Base-by-base conservation (phyloP, 352 stramenopile species). In the Elongisporangium senticosum region DNA sequence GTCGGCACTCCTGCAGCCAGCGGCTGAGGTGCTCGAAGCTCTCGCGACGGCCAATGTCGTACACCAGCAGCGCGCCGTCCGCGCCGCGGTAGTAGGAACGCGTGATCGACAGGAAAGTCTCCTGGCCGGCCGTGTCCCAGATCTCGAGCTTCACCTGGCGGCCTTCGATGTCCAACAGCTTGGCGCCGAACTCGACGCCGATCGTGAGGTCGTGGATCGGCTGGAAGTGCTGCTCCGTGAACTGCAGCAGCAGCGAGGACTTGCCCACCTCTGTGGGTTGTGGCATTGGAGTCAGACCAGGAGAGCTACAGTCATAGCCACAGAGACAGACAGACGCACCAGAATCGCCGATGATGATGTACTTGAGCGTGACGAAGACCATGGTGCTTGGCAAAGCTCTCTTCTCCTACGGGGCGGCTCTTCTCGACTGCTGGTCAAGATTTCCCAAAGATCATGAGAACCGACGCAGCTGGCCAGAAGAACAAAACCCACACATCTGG, bases 91-190 rank as follows among this genome's bases (percentile, higher is more conserved):
- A 97, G 64, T 97, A 97, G 54, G 74, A 93, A 20, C 84, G 73
- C 43, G 89, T 97, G 58, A 97, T 95, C 26, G 83, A 91, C 13
- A 94, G 70, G 64, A 96, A 97, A 0, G 83, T 91, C 58, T 97
- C 89, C 64, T 96, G 88, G 3, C 89, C 89, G 15, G 89, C 89
- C 1, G 89, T 97, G 62, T 97, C 89, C 89, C 89, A 97, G 48
- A 97, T 97, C 77, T 96, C 83, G 22, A 96, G 78, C 69, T 97
- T 96, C 20, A 96, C 83, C 56, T 95, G 85, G 43, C 82, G 73
- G 15, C 80, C 78, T 51, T 95, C 84, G 49, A 97, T 74, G 49
- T 90, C 73, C 1, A 95, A 73, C 53, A 95, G 68, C 69, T 96
- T 96, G 33, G 86, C 82, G 15, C 86, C 89, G 62, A 96, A 97